These are phyloP conservation scores for Cutaneotrichosporon sp. DNA, from an alignment of 1,284 basidiomycete species.

Conservation along the genomic window DNA sequence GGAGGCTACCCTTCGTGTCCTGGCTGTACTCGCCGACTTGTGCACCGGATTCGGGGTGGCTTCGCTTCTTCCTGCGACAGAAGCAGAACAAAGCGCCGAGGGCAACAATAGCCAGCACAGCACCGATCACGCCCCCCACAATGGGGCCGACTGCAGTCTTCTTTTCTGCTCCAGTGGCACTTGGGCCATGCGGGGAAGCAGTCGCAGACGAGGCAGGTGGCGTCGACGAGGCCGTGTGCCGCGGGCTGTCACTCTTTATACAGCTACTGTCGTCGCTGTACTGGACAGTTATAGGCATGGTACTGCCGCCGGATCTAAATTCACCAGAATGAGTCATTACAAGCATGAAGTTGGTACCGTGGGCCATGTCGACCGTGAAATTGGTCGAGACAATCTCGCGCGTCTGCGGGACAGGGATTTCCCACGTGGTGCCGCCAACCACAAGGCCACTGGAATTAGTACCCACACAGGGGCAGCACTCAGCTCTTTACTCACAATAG, in stretches of 20 bases:
- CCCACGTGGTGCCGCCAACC: slow-evolving; percentile 35
- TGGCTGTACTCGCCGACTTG: neutral
- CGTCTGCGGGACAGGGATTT: slow-evolving; percentile 28
- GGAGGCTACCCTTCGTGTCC: neutral
- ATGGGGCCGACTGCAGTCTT: slow-evolving; percentile 6
- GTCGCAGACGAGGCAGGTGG: too few species aligned
- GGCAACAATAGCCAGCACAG: slow-evolving; percentile 2
- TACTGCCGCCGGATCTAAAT: slow-evolving; percentile 38
- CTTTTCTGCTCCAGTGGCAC: too few species aligned
- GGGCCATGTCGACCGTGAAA: slow-evolving; percentile 36
- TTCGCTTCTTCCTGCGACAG: slow-evolving; percentile 5
- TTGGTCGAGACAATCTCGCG: slow-evolving; percentile 3
- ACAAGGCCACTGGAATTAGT: too few species aligned
- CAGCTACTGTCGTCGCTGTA: slow-evolving; percentile 24
- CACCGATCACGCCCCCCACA: slow-evolving; percentile 15
- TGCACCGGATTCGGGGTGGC: neutral
- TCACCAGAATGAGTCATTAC: slow-evolving; percentile 38
- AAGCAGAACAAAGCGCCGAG: slow-evolving; percentile 3
- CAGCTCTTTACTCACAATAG: too few species aligned
- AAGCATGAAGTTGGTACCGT: slow-evolving; percentile 34
- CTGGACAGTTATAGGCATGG: slow-evolving; percentile 24
- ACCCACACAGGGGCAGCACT: too few species aligned
- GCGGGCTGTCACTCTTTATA: slow-evolving; percentile 25
- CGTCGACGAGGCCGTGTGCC: too few species aligned
- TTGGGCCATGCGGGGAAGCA: too few species aligned